phyloP scores from a whole-genome alignment of 495 filamentous ascomycete genomes.

The Coniosporium apollinis region DNA sequence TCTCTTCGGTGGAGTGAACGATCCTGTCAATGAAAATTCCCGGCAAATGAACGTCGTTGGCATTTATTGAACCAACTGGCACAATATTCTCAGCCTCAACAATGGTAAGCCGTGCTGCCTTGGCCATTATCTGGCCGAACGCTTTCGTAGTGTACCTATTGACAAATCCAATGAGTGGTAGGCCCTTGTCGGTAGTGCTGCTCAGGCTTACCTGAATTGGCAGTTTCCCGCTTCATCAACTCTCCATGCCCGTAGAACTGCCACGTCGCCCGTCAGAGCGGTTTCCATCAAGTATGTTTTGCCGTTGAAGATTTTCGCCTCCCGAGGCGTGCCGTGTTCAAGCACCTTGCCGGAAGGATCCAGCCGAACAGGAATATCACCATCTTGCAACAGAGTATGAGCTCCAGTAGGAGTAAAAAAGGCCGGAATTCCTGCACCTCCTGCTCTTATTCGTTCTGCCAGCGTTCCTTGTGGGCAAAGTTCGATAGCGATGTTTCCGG shows the following conservation, averaged over 20 bases:
- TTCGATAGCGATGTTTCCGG: slow-evolving; percentile 44
- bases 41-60: slow-evolving; percentile 40
- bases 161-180: too few species aligned
- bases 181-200: too few species aligned
- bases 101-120: slow-evolving; percentile 44
- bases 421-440: slow-evolving; percentile 49
- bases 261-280: slow-evolving; percentile 44
- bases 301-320: slow-evolving; percentile 43
- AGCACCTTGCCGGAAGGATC: slow-evolving; percentile 34
- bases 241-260: slow-evolving; percentile 45
- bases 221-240: slow-evolving; percentile 48
- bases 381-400: slow-evolving; percentile 42
- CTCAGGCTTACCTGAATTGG: slow-evolving; percentile 37
- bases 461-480: slow-evolving; percentile 49
- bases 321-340: slow-evolving; percentile 36
- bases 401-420: slow-evolving; percentile 50
- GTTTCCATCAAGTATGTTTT: slow-evolving; percentile 45
- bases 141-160: slow-evolving; percentile 42
- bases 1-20: slow-evolving; percentile 35
- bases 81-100: slow-evolving; percentile 57
- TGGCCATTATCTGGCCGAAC: slow-evolving; percentile 41
- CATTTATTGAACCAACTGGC: slow-evolving; percentile 38
- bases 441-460: slow-evolving; percentile 43
- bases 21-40: slow-evolving; percentile 50
- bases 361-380: slow-evolving; percentile 39